These are phyloP conservation scores for Rosa rugosa DNA, from an alignment of 306 rosid genomes.

Conservation along the genomic window DNA sequence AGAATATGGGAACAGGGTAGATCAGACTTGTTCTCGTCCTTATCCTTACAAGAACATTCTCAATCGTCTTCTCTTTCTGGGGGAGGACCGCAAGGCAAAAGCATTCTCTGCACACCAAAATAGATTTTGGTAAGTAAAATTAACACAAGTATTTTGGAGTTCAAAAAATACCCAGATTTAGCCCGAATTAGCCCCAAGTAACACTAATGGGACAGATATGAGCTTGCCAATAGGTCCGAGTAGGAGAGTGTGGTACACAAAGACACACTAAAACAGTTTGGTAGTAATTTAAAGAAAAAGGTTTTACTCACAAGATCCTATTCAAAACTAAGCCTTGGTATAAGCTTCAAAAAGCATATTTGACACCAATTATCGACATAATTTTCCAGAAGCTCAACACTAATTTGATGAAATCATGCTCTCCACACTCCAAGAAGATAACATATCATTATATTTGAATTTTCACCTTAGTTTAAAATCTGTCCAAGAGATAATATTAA, in stretches of 20 bases:
- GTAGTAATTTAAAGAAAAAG: not conserved
- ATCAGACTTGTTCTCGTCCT: not conserved
- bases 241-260: not conserved
- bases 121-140: not conserved
- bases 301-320: not conserved
- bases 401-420: not conserved
- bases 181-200: not conserved
- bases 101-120: conserved; percentile 69
- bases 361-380: not conserved
- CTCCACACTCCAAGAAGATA: not conserved
- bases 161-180: not conserved
- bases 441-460: not conserved
- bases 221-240: not conserved
- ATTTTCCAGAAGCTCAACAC: not conserved
- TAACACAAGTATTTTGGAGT: not conserved
- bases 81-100: conserved; percentile 90
- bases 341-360: not conserved
- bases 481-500: too few relatives aligned
- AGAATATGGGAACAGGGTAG: not conserved
- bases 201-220: too few relatives aligned
- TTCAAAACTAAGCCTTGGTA: not conserved
- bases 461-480: not conserved
- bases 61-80: conserved; percentile 92
- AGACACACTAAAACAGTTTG: not conserved
- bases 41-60: conserved; percentile 6